These are phyloP conservation scores for Exobasidium rhododendri DNA, from an alignment of 1,284 basidiomycete genomes.

Conservation along the genomic window DNA sequence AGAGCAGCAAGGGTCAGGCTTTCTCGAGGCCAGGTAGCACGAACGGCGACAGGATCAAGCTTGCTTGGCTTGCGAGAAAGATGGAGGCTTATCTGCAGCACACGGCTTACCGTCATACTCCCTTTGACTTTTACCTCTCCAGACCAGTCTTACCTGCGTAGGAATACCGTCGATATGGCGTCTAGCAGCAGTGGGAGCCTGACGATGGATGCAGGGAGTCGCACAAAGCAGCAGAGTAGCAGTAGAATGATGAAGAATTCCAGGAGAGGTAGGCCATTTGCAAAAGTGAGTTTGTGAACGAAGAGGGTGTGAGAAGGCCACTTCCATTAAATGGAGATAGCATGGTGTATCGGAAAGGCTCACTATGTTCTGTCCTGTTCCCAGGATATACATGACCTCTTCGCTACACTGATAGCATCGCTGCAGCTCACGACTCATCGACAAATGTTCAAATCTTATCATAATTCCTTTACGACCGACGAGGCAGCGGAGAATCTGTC, in stretches of 20 bases:
- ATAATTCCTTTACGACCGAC: slow-evolving; percentile 93
- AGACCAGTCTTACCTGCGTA: no score
- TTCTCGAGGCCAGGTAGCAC: no score
- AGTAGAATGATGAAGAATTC: slow-evolving; percentile 53
- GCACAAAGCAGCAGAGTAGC: slow-evolving; percentile 35
- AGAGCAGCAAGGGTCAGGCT: no score
- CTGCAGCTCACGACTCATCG: slow-evolving; percentile 83
- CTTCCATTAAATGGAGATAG: neutral
- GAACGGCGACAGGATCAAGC: no score
- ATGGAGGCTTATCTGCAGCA: no score
- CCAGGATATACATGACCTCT: slow-evolving; percentile 97
- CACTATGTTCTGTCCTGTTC: no score
- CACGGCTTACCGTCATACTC: no score
- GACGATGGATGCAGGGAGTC: slow-evolving; percentile 1
- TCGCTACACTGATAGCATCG: slow-evolving; percentile 92
- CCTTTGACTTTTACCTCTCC: no score
- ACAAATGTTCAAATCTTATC: slow-evolving; percentile 91
- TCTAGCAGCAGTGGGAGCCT: slow-evolving; percentile 5
- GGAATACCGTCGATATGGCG: no score
- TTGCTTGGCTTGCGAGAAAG: no score
- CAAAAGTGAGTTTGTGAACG: slow-evolving; percentile 32
- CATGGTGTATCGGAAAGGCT: neutral
- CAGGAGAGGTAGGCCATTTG: slow-evolving; percentile 38
- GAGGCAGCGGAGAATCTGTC: slow-evolving; percentile 91
- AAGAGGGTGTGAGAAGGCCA: neutral